These are phyloP conservation scores for Aureobasidium sp. DNA, from an alignment of 2,329 filamentous ascomycete genomes.

Conservation along the genomic window DNA sequence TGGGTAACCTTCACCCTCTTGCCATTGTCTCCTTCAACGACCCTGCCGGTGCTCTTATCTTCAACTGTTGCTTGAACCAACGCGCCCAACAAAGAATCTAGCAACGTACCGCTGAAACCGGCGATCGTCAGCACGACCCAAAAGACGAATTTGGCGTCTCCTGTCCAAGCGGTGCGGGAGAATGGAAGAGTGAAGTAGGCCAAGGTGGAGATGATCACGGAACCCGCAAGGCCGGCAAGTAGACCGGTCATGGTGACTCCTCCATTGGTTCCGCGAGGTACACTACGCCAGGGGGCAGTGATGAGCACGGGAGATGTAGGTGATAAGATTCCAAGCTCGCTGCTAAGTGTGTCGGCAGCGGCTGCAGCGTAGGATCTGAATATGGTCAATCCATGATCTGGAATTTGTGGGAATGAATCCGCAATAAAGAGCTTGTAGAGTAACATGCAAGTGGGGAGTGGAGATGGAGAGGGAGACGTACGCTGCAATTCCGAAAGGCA, in stretches of 20 bases:
- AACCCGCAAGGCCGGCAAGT: slow-evolving; percentile 64
- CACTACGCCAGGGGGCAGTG: slow-evolving; percentile 70
- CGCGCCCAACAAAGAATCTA: slow-evolving; percentile 84
- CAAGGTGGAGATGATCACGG: slow-evolving; percentile 58
- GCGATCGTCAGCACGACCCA: slow-evolving; percentile 52
- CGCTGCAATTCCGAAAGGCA: slow-evolving; percentile 11
- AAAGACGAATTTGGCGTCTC: not conserved
- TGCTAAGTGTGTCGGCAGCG: slow-evolving; percentile 88
- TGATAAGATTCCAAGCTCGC: slow-evolving; percentile 88
- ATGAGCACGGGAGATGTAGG: slow-evolving; percentile 71
- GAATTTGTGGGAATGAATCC: no score
- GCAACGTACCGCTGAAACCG: slow-evolving; percentile 70
- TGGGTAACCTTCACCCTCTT: slow-evolving; percentile 41
- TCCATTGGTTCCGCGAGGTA: slow-evolving; percentile 88
- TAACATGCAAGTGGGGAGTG: no score
- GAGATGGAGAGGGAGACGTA: no score
- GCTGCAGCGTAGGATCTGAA: slow-evolving; percentile 71
- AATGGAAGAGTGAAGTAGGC: slow-evolving; percentile 8
- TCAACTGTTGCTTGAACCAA: slow-evolving; percentile 78
- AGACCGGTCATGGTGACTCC: slow-evolving; percentile 75
- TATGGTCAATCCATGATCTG: not conserved
- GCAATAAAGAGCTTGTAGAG: no score
- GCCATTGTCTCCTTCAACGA: slow-evolving; percentile 68
- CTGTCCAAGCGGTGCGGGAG: not conserved
- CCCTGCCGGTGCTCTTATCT: slow-evolving; percentile 75